phyloP scores from a whole-genome alignment of 495 filamentous ascomycete genomes.

The Zalerion maritima region DNA sequence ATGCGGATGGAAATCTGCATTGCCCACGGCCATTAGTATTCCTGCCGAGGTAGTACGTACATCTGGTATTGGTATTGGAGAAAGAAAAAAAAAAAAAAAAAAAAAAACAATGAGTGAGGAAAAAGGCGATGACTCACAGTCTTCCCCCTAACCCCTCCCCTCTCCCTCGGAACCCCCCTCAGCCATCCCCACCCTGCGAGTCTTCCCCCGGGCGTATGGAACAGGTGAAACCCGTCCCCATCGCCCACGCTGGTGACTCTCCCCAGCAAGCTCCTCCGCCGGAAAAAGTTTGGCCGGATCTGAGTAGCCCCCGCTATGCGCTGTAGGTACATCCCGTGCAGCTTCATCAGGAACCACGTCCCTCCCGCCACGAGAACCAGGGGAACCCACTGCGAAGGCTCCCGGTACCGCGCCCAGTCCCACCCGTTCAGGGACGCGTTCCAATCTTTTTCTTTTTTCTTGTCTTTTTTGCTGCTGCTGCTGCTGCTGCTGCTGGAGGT shows the following conservation, averaged over 20 bases:
- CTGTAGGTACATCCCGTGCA: constrained; percentile 64
- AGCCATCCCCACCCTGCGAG: constrained; percentile 86
- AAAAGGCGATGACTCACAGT: constrained; percentile 42
- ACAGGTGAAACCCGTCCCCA: constrained; percentile 86
- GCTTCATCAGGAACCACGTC: constrained; percentile 39
- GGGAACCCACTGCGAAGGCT: constrained; percentile 49
- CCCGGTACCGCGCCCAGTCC: constrained; percentile 54
- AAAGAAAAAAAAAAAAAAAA: neutral
- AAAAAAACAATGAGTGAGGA: neutral
- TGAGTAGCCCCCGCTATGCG: constrained; percentile 60
- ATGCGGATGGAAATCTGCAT: constrained; percentile 66
- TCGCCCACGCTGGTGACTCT: constrained; percentile 88
- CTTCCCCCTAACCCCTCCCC: constrained; percentile 51
- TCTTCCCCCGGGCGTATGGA: constrained; percentile 82
- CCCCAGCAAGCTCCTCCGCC: constrained; percentile 61
- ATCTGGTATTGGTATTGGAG: constrained; percentile 9
- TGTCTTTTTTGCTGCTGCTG: too few species aligned
- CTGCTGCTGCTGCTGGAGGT: too few species aligned
- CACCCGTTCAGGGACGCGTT: too few species aligned
- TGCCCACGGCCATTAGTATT: constrained; percentile 4
- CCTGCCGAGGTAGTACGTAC: constrained; percentile 1
- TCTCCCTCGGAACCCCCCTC: constrained; percentile 53
- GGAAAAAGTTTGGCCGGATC: constrained; percentile 55
- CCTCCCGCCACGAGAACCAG: constrained; percentile 54
- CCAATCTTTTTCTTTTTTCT: too few species aligned